Conservation (phyloP, 2,329 filamentous ascomycete genomes). For the Colletotrichum cuscutae region DNA sequence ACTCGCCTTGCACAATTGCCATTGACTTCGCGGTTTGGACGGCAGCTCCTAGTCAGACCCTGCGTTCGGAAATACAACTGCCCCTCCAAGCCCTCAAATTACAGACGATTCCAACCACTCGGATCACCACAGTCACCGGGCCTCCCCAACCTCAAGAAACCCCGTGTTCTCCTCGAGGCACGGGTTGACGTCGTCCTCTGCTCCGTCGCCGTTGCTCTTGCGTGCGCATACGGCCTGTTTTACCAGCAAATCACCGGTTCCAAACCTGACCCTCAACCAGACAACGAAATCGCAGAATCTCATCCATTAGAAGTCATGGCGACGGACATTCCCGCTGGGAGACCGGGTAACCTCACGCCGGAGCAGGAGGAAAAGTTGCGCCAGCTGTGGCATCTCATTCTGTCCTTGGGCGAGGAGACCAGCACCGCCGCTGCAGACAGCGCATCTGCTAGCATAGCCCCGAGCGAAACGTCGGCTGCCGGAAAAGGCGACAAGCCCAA, state of each 20-base stretch:
- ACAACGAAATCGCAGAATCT: neutral
- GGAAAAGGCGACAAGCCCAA: slow-evolving; percentile 68
- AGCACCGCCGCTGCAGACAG: slow-evolving; percentile 37
- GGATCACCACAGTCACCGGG: neutral
- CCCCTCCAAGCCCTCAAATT: slow-evolving; percentile 1
- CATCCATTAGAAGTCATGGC: slow-evolving; percentile 48
- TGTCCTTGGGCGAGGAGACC: slow-evolving; percentile 66
- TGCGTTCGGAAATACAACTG: neutral
- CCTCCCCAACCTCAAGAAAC: neutral
- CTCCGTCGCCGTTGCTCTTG: slow-evolving; percentile 25
- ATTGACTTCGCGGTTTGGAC: neutral
- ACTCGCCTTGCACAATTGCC: slow-evolving; percentile 3
- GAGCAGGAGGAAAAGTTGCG: slow-evolving; percentile 91
- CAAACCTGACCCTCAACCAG: neutral
- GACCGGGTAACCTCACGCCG: slow-evolving; percentile 86
- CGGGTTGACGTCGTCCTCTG: slow-evolving; percentile 25
- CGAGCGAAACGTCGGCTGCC: slow-evolving; percentile 42
- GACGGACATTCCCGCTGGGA: slow-evolving; percentile 68
- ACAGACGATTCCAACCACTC: slow-evolving; percentile 3
- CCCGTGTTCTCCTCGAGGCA: slow-evolving; percentile 27
- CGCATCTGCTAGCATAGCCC: slow-evolving; percentile 39
- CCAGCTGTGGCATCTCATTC: slow-evolving; percentile 82
- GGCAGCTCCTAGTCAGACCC: neutral
- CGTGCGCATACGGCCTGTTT: slow-evolving; percentile 28
- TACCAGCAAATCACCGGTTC: slow-evolving; percentile 3